Percentiles rank a stretch among this genome's conserved stretches.
These are phyloP conservation scores for Ammopiptanthus mongolicus DNA, from an alignment of 306 rosid genomes.

Conservation along the genomic window DNA sequence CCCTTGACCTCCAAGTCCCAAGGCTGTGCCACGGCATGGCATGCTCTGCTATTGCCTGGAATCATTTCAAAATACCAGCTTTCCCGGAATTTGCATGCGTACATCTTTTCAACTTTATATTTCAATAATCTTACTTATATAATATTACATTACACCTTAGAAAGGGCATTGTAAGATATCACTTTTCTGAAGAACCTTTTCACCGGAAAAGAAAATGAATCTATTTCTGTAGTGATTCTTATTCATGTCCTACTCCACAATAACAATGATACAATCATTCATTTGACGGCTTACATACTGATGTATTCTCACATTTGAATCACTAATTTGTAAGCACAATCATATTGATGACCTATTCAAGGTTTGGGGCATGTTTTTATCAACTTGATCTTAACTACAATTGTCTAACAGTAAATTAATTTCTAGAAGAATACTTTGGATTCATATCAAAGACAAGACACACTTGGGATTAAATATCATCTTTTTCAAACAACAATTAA, in stretches of 20 bases:
- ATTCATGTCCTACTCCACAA: neutral
- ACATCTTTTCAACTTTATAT: neutral
- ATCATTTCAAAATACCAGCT: neutral
- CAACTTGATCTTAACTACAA: neutral
- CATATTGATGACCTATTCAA: neutral
- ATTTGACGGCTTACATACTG: neutral
- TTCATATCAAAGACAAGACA: neutral
- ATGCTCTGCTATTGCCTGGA: neutral
- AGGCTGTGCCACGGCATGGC: neutral
- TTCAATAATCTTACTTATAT: neutral
- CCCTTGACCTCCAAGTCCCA: too few relatives aligned
- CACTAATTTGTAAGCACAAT: neutral
- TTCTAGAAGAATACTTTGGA: constrained; percentile 1
- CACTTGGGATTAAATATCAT: neutral
- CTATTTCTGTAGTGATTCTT: neutral
- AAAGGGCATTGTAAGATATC: neutral
- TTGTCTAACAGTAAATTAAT: neutral
- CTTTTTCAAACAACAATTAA: neutral
- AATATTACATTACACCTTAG: neutral
- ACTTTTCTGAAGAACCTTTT: neutral
- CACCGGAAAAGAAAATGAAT: neutral
- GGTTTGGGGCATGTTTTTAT: neutral
- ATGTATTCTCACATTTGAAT: neutral
- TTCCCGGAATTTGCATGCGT: neutral
- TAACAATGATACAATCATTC: neutral